Evolutionary conservation across 2,329 filamentous ascomycete genomes (phyloP), one percentile per base, ranked within the genome.

Genomic region (Coniochaeta sp.): DNA sequence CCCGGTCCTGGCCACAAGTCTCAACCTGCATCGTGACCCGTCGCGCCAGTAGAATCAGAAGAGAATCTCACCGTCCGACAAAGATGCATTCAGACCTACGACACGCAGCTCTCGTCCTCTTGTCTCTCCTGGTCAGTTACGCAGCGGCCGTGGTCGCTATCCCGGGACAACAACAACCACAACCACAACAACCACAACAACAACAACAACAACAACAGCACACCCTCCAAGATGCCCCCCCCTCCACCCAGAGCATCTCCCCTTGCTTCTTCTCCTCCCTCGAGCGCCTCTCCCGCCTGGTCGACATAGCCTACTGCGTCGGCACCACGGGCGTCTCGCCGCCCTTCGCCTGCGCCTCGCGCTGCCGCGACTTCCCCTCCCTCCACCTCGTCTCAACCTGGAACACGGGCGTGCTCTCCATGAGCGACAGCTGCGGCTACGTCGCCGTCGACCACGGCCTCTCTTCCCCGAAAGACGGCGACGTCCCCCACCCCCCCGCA

Each of bases 281-380:
- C 16, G 92, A 97, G 74, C 90, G 96, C 68, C 80, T 93, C 59
- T 86, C 93, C n/a, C 88, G 93, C 59, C 83, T 98, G 28, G 93
- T 97, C 63, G 95, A 99, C 72, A 95, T 98, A 62, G 81, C 91
- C 55, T 98, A 98, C 75, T 99, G 95, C 73, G 90, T 98, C 61
- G 92, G 93, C 63, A 87, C 83, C 5, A 88, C 89, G 0, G 95
- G 93, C 42, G 87, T 99, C 62, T 80, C 82, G 57, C 86, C 87
- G 65, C 95, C 95, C 0, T 99, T 99, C 72, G 76, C 81, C 34
- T 99, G 95, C 74, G 83, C 88, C 16, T 95, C 90, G 61, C 89
- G 90, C 65, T 99, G 95, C 75, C 78, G 79, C 40, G 91, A 97
- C 60, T 97, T 98, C 64, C 85, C 89, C 1, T 79, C 81, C 3